These are phyloP conservation scores for Cornus florida DNA, from an alignment of 148 eudicot species.

Conservation along the genomic window DNA sequence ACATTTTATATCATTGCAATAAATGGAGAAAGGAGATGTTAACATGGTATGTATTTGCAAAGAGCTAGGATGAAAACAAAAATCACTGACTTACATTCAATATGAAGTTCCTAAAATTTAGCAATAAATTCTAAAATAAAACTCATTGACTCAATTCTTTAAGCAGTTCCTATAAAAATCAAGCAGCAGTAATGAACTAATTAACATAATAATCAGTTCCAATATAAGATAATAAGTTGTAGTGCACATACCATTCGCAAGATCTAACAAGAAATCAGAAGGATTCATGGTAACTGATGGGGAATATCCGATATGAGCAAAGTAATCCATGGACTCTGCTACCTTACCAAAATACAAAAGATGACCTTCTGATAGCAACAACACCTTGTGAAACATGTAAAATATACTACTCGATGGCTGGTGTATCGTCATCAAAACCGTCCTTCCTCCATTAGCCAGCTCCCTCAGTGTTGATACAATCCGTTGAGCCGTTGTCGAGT, in stretches of 20 bases:
- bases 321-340: slow-evolving; percentile 59
- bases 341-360: slow-evolving; percentile 68
- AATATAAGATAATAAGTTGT: not conserved
- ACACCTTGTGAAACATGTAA: slow-evolving; percentile 74
- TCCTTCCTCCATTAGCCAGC: slow-evolving; percentile 59
- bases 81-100: not conserved
- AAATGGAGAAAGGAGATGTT: no score
- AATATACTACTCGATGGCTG: slow-evolving; percentile 83
- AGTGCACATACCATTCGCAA: slow-evolving; percentile 57
- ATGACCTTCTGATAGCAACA: slow-evolving; percentile 69
- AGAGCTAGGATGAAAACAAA: no score
- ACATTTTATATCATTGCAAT: no score
- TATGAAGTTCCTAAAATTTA: not conserved
- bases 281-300: slow-evolving; percentile 80
- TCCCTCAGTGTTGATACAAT: slow-evolving; percentile 63
- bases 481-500: slow-evolving; percentile 82
- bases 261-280: slow-evolving; percentile 79
- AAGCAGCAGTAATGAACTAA: not conserved
- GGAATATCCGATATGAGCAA: slow-evolving; percentile 47
- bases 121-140: not conserved
- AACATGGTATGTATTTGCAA: no score
- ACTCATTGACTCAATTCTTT: not conserved
- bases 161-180: no score
- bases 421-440: slow-evolving; percentile 72
- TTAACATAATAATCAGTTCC: no score